Base-by-base conservation (phyloP, 495 filamentous ascomycete species). In the Cetradonia linearis region DNA sequence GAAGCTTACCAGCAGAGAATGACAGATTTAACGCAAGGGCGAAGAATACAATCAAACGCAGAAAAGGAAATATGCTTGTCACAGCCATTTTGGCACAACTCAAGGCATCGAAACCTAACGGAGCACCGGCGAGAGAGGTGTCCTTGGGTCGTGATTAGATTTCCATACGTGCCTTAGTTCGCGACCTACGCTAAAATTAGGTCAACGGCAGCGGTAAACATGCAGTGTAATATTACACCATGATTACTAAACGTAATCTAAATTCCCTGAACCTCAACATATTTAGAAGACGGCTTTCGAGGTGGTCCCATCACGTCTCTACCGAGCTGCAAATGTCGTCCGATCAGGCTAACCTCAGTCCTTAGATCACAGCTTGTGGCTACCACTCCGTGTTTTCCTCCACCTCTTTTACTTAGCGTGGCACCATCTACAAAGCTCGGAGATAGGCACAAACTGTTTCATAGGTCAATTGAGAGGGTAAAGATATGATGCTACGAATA, bases 1-100 rank as follows among this genome's bases (percentile, higher is more conserved):
- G 40, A 46, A 20, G 16, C 57, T 50, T 59, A 59, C 57, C 57
- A 5, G 14, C 25, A 31, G 57, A 59, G 30, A 52, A 18, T 27
- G 31, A 59, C 46, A 59, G 27, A 16, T 50, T 53, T 16, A 59
- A 59, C 8, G 16, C 44, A 13, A 59, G n/a, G 5, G 3, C 42
- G 9, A 59, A 37, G 30, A 49, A 50, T 28, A 33, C 42, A 33
- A 20, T 28, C 55, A 37, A 57, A 46, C n/a, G 38, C 23, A 57
- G 23, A 23, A 56, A 28, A 25, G 34, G 27, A 56, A 36, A 42
- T 14, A 42, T 23, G 8, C 9, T 54, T 18, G 18, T 34, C n/a
- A 54, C 50, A 36, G 31, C 31, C 50, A 54, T 54, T 34, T 16
- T 23, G 30, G 30, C 18, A 4, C n/a, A 46, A 46, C 42, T 23